Evolutionary conservation across 805 yeast genomes (phyloP).

Genomic region (Cyberlindnera saturnus): DNA sequence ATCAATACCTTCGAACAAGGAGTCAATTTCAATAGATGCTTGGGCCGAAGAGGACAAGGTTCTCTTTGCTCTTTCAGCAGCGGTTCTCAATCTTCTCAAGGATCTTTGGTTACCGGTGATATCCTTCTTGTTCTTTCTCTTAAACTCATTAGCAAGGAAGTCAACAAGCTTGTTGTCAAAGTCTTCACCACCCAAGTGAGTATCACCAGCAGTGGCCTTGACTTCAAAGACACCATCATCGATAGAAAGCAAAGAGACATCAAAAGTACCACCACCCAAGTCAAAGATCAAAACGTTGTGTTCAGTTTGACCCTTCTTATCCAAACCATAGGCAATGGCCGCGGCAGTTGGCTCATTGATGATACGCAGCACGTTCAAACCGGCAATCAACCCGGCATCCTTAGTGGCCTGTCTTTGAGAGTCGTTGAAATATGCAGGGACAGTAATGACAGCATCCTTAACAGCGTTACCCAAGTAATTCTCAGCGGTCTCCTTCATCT

Average conservation of each 20-base stretch:
- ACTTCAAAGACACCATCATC: constrained; percentile 97
- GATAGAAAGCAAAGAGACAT: constrained; percentile 88
- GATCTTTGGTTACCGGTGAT: constrained; percentile 92
- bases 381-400: constrained; percentile 96
- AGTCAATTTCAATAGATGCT: constrained; percentile 94
- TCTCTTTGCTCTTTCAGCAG: constrained; percentile 99
- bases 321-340: constrained; percentile 96
- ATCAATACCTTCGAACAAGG: constrained; percentile 93
- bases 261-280: constrained; percentile 99
- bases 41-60: constrained; percentile 95
- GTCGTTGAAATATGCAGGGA: constrained; percentile 96
- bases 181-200: constrained; percentile 98
- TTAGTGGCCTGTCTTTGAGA: constrained; percentile 98
- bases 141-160: constrained; percentile 91
- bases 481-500: constrained; percentile 94
- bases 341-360: constrained; percentile 98
- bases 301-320: constrained; percentile 58
- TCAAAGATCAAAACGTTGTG: constrained; percentile 90
- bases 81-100: constrained; percentile 96
- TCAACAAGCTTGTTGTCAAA: constrained; percentile 94
- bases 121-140: constrained; percentile 97
- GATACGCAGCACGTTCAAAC: constrained; percentile 89
- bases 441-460: constrained; percentile 90
- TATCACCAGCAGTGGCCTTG: constrained; percentile 80
- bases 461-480: constrained; percentile 75